These are phyloP conservation scores for Abelmoschus esculentus DNA, from an alignment of 345 rosid species.

Conservation along the genomic window DNA sequence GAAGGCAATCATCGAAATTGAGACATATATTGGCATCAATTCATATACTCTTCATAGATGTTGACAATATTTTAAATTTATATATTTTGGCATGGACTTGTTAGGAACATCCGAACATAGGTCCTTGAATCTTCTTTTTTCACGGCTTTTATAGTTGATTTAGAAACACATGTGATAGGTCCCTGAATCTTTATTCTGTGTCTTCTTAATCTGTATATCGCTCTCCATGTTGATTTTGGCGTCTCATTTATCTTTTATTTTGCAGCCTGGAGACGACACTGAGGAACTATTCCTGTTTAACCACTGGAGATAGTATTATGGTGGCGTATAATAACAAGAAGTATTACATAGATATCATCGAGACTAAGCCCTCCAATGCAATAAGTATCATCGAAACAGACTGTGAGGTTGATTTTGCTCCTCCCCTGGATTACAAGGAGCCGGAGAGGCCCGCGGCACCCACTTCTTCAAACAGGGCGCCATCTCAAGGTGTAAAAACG, in stretches of 20 bases:
- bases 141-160: too few species aligned
- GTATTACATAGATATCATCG: slow-evolving; percentile 90
- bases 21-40: neutral
- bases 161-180: neutral
- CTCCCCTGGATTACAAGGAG: slow-evolving; percentile 96
- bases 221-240: neutral
- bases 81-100: neutral
- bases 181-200: neutral
- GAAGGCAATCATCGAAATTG: neutral
- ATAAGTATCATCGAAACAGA: slow-evolving; percentile 97
- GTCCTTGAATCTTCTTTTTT: neutral
- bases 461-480: slow-evolving; percentile 40
- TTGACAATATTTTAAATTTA: neutral
- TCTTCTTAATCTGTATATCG: neutral
- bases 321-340: slow-evolving; percentile 97
- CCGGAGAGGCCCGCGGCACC: slow-evolving; percentile 62
- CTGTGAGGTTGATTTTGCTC: slow-evolving; percentile 98
- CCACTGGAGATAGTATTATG: slow-evolving; percentile 97
- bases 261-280: slow-evolving; percentile 93
- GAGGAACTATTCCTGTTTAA: slow-evolving; percentile 92
- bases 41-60: neutral
- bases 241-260: neutral
- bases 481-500: slow-evolving; percentile 46
- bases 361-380: slow-evolving; percentile 89
- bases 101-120: neutral